Conservation (phyloP, 257 asterid genomes). For the Fraxinus pennsylvanica region DNA sequence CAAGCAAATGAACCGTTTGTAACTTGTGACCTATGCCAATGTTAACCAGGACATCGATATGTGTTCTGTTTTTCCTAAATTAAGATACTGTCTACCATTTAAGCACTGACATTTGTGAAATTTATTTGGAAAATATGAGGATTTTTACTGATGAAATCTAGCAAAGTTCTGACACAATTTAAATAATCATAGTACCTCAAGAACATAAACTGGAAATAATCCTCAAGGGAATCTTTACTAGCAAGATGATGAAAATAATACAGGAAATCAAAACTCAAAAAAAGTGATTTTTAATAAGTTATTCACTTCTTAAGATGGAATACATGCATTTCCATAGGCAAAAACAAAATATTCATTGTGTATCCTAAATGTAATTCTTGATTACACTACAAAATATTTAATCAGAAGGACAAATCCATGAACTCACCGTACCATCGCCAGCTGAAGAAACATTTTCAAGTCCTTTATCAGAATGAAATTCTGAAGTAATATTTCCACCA, state of each 20-base stretch:
- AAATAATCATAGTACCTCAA: background rate
- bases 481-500: constrained; percentile 39
- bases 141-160: background rate
- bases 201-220: background rate
- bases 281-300: background rate
- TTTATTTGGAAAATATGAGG: background rate
- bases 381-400: constrained; percentile 17
- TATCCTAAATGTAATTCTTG: constrained; percentile 24
- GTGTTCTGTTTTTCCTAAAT: too few relatives aligned
- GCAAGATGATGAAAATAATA: background rate
- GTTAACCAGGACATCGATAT: background rate
- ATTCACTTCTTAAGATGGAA: background rate
- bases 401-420: constrained; percentile 64
- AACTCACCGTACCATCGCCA: constrained; percentile 49
- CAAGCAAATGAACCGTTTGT: background rate
- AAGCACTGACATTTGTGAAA: too few relatives aligned
- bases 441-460: constrained; percentile 40
- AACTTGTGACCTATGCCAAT: background rate
- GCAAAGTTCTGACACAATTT: background rate
- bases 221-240: background rate
- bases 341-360: background rate
- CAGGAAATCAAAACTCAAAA: background rate
- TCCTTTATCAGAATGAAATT: constrained; percentile 49
- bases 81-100: too few relatives aligned
- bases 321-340: constrained; percentile 1